Evolutionary conservation across 768 basidiomycete species (phyloP), one percentile per base, ranked within the genome.

Genomic region (Roridomyces roridus): DNA sequence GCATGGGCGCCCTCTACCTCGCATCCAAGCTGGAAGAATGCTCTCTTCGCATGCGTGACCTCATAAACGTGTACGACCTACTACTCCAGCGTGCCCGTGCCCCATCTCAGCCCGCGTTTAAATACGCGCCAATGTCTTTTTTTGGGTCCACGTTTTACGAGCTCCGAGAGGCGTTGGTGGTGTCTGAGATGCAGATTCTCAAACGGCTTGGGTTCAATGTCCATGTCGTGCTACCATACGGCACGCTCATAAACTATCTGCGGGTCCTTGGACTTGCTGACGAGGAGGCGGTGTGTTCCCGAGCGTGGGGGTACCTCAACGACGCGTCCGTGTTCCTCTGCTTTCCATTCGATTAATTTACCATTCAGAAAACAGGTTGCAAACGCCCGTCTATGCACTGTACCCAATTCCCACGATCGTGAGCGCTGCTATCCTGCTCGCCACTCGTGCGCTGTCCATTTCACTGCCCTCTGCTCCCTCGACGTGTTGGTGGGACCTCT

Each of bases 181-280:
- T 96, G 14, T 87, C 91, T 2, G 97, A 99, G 73, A 98, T 98
- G 94, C 97, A 99, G 70, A 84, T 98, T 20, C 80, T 99, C 62
- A 99, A 99, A 73, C 83, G 96, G 21, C 82, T 99, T 11, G 96
- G 93, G 1, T 99, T 98, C 76, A 92, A 98, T 67, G 92, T 96
- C 36, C 89, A 92, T 65, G 92, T 96, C 41, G 91, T 93, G 11
- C 78, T 98, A 28, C 95, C 96, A 4, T 98, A 98, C 63, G 94
- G 91, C 29, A 94, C 94, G 6, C 82, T 98, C 52, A 89, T 98
- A 64, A 98, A 97, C 74, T 98, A 99, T 72, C 78, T 97, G 69
- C 82, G 92, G 57, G 84, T 98, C 20, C 82, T 99, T 18, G 94
- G 92, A n/a, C 77, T 99, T 58, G 88, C 88, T 14, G 81, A 79